Percentiles rank a stretch among this genome's conserved stretches.
Conservation (phyloP, 23 red algal species). For the Chondrus crispus region DNA sequence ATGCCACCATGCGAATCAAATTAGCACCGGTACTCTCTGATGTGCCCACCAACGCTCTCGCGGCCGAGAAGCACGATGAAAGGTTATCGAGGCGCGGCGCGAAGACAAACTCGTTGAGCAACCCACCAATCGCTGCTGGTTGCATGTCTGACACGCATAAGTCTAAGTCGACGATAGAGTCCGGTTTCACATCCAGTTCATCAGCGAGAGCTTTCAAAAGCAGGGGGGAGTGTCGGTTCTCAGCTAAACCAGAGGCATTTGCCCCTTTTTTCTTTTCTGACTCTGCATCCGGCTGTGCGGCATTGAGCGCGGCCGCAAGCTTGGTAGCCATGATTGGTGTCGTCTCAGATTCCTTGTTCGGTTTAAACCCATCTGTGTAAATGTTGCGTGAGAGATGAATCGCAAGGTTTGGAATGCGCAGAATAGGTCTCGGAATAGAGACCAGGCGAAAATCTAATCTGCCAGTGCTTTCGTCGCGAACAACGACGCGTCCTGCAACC, state of each 20-base stretch:
- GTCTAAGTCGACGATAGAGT: slow-evolving; percentile 71
- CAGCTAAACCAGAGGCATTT: not conserved
- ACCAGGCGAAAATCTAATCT: slow-evolving; percentile 37
- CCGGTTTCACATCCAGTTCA: slow-evolving; percentile 6
- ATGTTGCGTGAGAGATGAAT: slow-evolving; percentile 83
- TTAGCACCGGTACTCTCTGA: not conserved
- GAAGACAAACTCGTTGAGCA: slow-evolving; percentile 71
- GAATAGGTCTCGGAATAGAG: slow-evolving; percentile 28
- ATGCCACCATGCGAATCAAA: slow-evolving; percentile 49
- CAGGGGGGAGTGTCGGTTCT: slow-evolving; percentile 37
- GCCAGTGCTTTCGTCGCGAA: not conserved
- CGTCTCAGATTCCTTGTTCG: slow-evolving; percentile 78
- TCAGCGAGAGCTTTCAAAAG: slow-evolving; percentile 33
- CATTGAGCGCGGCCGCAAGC: not conserved
- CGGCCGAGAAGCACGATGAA: slow-evolving; percentile 56
- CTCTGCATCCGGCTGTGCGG: not conserved
- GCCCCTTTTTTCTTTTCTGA: not conserved
- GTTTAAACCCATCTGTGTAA: slow-evolving; percentile 66
- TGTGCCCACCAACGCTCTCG: slow-evolving; percentile 43
- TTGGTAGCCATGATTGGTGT: slow-evolving; percentile 63
- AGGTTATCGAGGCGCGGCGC: slow-evolving; percentile 82
- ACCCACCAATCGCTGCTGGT: slow-evolving; percentile 63
- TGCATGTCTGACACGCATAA: slow-evolving; percentile 74
- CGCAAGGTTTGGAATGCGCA: slow-evolving; percentile 82
- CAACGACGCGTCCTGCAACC: slow-evolving; percentile 72